Evolutionary conservation across 495 filamentous ascomycete species (phyloP), one percentile per base, ranked within the genome.

Genomic region (Clohesyomyces aquaticus): DNA sequence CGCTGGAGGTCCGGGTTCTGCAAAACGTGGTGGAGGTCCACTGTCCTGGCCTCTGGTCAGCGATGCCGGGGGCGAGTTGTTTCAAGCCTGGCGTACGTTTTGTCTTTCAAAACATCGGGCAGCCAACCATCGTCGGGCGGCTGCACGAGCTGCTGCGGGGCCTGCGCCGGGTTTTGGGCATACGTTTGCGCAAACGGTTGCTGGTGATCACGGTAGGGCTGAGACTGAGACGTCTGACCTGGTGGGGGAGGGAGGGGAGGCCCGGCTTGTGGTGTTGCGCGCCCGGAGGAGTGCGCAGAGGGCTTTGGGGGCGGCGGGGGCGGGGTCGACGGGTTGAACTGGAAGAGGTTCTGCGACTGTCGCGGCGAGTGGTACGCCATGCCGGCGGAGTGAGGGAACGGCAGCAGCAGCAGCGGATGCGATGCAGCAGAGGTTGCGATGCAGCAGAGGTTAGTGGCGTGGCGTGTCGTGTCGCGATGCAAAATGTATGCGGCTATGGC

Each of bases 221-320:
- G 61, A 14, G 27, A 29, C 57, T 68, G 61, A 14, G 64, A 25
- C 41, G 61, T 14, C 52, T 60, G 68, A 43, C 59, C 61, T 27
- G 69, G 71, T 19, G 74, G 76, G 28, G 75, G 75, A 18, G 76
- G 76, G 10, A 75, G 74, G 4, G 76, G 75, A 35, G 75, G 76
- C 0, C 74, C 74, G 47, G 61, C 56, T 47, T 64, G 51, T 4
- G 75, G 73, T 16, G 75, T 77, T 27, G 55, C 72, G n/a, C 48
- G 70, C 4, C 65, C 55, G 59, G 63, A 70, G 9, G 71, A 67
- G 47, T 71, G 66, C 3, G 63, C 61, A 11, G 72, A 72, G n/a
- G 72, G 74, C 58, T 78, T 78, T 21, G 76, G 76, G 25, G 76
- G 76, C 6, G 76, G 76, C 18, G 71, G 73, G 11, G 76, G 72